Evolutionary conservation across 768 basidiomycete species (phyloP).

Genomic region (Boletus fagicola): DNA sequence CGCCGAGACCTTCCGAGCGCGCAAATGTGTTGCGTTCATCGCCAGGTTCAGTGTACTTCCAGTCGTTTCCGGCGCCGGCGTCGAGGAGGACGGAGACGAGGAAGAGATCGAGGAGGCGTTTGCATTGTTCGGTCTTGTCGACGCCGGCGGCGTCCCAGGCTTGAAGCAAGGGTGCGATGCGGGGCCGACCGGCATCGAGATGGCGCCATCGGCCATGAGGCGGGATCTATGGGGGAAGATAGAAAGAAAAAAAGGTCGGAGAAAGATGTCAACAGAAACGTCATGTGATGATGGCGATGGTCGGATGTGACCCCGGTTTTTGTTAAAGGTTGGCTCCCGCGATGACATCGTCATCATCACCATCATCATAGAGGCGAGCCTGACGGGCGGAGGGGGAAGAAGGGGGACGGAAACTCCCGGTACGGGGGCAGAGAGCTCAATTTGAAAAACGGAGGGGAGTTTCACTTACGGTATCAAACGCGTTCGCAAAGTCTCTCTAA

Average conservation of each 20-base stretch:
- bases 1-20: slow-evolving; percentile 81
- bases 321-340: neutral
- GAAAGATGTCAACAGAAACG: neutral
- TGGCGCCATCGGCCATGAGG: slow-evolving; percentile 92
- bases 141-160: slow-evolving; percentile 50
- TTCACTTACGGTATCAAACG: slow-evolving; percentile 57
- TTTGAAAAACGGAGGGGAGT: neutral
- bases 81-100: slow-evolving; percentile 90
- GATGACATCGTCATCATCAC: neutral
- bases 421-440: neutral
- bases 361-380: neutral
- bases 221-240: slow-evolving; percentile 56
- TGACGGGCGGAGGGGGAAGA: slow-evolving; percentile 8
- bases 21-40: slow-evolving; percentile 41
- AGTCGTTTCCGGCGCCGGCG: slow-evolving; percentile 84
- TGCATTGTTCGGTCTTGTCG: slow-evolving; percentile 57
- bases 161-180: slow-evolving; percentile 58
- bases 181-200: slow-evolving; percentile 65
- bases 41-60: slow-evolving; percentile 68
- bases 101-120: slow-evolving; percentile 85
- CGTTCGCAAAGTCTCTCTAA: slow-evolving; percentile 77
- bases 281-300: neutral
- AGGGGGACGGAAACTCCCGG: neutral
- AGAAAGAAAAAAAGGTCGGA: neutral
- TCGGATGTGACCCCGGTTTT: neutral